These are phyloP conservation scores for Coccomyxa subellipsoidea DNA, from an alignment of 163 green algal species.

Conservation along the genomic window DNA sequence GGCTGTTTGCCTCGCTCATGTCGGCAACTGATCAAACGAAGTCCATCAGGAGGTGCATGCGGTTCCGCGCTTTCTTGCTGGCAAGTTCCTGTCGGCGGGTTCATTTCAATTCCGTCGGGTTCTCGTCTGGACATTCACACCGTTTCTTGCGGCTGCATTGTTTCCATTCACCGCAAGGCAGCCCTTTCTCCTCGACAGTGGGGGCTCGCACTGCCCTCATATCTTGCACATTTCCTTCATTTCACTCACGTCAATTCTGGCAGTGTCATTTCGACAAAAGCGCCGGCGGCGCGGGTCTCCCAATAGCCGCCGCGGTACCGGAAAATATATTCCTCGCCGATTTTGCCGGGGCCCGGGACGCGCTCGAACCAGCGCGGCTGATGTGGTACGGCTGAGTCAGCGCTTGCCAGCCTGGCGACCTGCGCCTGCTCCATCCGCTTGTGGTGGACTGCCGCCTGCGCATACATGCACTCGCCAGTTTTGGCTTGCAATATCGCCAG, in stretches of 20 bases:
- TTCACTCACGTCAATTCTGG: not conserved
- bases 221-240: no score
- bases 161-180: no score
- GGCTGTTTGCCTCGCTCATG: no score
- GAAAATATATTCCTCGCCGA: not conserved
- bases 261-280: not conserved
- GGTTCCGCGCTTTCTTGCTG: no score
- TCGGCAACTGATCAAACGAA: no score
- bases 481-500: not conserved
- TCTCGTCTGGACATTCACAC: no score
- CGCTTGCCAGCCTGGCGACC: not conserved
- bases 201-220: no score
- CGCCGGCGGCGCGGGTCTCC: not conserved
- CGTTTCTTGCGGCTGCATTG: no score
- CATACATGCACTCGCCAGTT: not conserved
- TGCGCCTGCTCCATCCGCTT: not conserved
- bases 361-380: not conserved
- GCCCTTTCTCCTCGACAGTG: no score
- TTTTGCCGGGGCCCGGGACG: not conserved
- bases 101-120: no score
- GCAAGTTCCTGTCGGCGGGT: no score
- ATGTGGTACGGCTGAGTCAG: not conserved
- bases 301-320: not conserved
- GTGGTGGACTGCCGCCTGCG: not conserved
- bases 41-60: no score